Evolutionary conservation across 2,329 filamentous ascomycete species (phyloP).

Genomic region (Fusarium chaquense): DNA sequence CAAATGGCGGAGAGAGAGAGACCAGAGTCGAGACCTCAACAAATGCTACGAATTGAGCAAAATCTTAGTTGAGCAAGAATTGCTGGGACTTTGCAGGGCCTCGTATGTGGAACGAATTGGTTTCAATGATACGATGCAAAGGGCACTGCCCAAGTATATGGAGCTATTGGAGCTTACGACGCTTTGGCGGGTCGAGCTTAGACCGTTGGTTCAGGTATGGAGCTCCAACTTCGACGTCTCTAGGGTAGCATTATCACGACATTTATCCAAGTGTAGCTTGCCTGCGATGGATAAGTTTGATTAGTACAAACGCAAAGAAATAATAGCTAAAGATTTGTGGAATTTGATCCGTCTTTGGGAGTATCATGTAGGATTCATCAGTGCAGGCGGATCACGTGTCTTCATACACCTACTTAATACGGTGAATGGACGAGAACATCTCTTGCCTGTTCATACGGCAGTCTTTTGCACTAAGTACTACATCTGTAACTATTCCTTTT

Average conservation of each 20-base stretch:
- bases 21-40: constrained; percentile 15
- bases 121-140: neutral
- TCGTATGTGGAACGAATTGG: constrained; percentile 8
- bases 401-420: too few species aligned
- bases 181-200: constrained; percentile 5
- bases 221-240: neutral
- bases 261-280: neutral
- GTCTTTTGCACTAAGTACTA: too few species aligned
- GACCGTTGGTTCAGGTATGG: neutral
- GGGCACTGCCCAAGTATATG: constrained; percentile 11
- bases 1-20: constrained; percentile 27
- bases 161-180: constrained; percentile 18
- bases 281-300: neutral
- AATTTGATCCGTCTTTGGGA: too few species aligned
- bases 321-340: too few species aligned
- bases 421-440: too few species aligned
- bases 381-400: neutral
- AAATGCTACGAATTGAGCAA: constrained; percentile 35
- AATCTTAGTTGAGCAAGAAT: constrained; percentile 11
- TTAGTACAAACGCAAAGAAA: neutral
- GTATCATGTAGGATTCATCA: neutral
- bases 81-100: neutral
- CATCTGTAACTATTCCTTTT: too few species aligned
- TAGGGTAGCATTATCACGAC: neutral
- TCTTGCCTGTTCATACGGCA: too few species aligned